These are phyloP conservation scores for Pneumocystis carinii DNA, from an alignment of 1,139 yeast genomes.

Conservation along the genomic window DNA sequence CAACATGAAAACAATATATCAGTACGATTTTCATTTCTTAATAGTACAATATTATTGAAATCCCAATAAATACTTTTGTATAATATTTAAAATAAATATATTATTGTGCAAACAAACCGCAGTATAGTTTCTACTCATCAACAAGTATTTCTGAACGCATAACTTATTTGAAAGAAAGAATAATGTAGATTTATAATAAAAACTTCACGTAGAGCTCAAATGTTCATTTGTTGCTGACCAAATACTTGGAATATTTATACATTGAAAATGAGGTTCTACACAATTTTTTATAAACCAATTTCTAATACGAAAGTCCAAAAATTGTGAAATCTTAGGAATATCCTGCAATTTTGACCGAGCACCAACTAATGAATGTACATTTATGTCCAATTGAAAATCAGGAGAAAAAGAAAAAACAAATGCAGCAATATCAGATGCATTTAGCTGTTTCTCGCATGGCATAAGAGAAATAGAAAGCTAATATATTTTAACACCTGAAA, in stretches of 20 bases:
- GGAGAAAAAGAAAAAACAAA: conserved; percentile 82
- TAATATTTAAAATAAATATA: no score
- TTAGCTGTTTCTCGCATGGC: conserved; percentile 32
- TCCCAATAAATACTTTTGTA: background rate
- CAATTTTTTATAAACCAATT: conserved; percentile 88
- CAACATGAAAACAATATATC: background rate
- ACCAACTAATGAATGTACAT: conserved; percentile 75
- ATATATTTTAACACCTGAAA: background rate
- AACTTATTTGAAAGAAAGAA: background rate
- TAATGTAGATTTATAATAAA: background rate
- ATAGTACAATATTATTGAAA: background rate
- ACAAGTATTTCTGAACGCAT: background rate
- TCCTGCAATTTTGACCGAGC: conserved; percentile 84
- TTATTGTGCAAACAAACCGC: no score
- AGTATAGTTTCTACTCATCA: no score
- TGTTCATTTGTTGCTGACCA: conserved; percentile 34
- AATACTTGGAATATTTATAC: conserved; percentile 64
- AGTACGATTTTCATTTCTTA: background rate
- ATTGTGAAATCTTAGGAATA: conserved; percentile 76
- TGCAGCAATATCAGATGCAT: conserved; percentile 37
- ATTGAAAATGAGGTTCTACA: conserved; percentile 84
- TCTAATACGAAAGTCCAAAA: conserved; percentile 67
- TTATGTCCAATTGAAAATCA: conserved; percentile 75
- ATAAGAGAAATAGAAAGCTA: conserved; percentile 57
- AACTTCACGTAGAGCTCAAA: background rate